Percentiles rank a stretch among this genome's conserved stretches.
phyloP scores from a whole-genome alignment of 805 yeast species.

The Ogataea henricii region DNA sequence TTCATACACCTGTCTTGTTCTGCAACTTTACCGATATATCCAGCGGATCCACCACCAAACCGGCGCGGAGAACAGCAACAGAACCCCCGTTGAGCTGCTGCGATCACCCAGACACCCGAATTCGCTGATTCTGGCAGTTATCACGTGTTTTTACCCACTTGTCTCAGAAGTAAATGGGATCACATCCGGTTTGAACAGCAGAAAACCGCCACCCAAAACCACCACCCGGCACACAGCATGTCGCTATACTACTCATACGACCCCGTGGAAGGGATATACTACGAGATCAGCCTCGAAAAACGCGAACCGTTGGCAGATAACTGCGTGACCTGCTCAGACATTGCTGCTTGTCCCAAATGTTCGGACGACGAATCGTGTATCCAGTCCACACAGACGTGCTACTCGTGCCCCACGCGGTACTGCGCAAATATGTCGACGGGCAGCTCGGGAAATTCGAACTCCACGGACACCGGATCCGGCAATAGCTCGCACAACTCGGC shows the following conservation, averaged over 20 bases:
- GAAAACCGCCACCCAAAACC: too few species aligned
- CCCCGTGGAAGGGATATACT: conserved; percentile 10
- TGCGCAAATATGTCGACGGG: conserved; percentile 42
- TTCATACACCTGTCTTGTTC: background rate
- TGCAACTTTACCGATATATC: background rate
- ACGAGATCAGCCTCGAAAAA: conserved; percentile 11
- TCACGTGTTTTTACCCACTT: too few species aligned
- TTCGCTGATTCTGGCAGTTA: too few species aligned
- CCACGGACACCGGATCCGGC: conserved; percentile 4
- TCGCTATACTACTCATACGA: conserved; percentile 2
- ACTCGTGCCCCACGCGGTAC: conserved; percentile 54
- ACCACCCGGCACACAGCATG: conserved; percentile 5
- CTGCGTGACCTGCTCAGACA: conserved; percentile 35
- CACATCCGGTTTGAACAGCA: too few species aligned
- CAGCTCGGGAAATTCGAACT: conserved; percentile 16
- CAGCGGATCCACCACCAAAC: too few species aligned
- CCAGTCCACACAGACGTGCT: conserved; percentile 57
- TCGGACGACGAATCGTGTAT: conserved; percentile 53
- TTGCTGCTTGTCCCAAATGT: conserved; percentile 58
- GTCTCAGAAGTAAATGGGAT: background rate
- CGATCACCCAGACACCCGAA: too few species aligned
- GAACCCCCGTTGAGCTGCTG: too few species aligned
- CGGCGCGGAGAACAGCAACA: too few species aligned
- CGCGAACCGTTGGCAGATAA: conserved; percentile 6
- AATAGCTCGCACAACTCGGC: conserved; percentile 17